Percentiles rank a stretch among this genome's conserved stretches.
phyloP scores from a whole-genome alignment of 73 alveolate species.

The Paramecium tetraurelia region DNA sequence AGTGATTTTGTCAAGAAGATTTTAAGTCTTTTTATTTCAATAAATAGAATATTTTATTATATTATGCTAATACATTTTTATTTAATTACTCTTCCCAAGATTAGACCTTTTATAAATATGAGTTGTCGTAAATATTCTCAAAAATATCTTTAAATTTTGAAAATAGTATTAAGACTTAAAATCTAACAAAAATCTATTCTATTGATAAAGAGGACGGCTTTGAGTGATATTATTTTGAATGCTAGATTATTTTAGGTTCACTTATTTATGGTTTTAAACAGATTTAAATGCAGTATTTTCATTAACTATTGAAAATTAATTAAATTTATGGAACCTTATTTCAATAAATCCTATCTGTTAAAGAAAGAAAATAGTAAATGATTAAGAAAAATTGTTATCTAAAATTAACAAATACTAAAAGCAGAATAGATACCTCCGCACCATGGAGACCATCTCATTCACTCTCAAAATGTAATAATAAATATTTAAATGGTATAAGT shows the following conservation, averaged over 20 bases:
- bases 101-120: too few relatives aligned
- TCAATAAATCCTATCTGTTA: constrained; percentile 45
- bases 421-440: neutral
- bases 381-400: neutral
- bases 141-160: too few relatives aligned
- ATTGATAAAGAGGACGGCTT: neutral
- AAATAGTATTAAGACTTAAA: too few relatives aligned
- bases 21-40: neutral
- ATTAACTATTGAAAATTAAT: neutral
- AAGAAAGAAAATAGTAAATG: constrained; percentile 1
- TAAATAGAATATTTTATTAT: too few relatives aligned
- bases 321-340: constrained; percentile 30
- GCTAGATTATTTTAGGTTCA: neutral
- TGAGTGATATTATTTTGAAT: neutral
- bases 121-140: too few relatives aligned
- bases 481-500: neutral
- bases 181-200: too few relatives aligned
- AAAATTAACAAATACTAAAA: neutral
- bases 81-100: neutral
- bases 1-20: neutral
- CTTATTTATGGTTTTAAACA: neutral
- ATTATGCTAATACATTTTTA: too few relatives aligned
- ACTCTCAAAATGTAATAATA: constrained; percentile 6
- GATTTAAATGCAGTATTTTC: neutral
- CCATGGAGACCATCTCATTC: constrained; percentile 51